A percentile compares a stretch with the other conserved stretches of the same genome.
Evolutionary conservation across 176 grass and related monocot species (phyloP).

Genomic region (Guadua angustifolia): DNA sequence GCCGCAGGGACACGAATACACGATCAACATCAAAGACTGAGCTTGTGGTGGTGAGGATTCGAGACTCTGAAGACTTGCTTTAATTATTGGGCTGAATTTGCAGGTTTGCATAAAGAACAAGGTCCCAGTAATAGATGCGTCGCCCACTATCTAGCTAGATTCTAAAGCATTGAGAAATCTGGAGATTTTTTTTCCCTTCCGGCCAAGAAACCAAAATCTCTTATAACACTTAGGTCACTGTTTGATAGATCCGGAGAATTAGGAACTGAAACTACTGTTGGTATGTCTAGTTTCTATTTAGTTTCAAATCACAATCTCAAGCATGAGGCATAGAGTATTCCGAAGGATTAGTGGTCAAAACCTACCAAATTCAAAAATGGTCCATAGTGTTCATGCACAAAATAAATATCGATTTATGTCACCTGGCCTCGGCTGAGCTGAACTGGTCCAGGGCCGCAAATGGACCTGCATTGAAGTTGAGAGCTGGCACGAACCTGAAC

Average conservation of each 20-base stretch:
- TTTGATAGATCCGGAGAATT: not conserved
- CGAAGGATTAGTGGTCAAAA: not conserved
- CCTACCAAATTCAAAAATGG: constrained; percentile 23
- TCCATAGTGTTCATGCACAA: not conserved
- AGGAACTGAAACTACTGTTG: not conserved
- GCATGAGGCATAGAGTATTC: not conserved
- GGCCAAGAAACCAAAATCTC: not conserved
- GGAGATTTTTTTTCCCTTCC: not conserved
- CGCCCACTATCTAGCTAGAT: constrained; percentile 1
- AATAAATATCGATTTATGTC: constrained; percentile 37
- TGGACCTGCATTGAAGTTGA: constrained; percentile 1
- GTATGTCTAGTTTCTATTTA: not conserved
- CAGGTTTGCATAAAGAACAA: constrained; percentile 14
- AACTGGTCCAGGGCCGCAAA: constrained; percentile 1
- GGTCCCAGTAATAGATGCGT: constrained; percentile 21
- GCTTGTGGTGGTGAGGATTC: not conserved
- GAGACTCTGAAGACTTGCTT: not conserved
- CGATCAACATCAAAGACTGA: not conserved
- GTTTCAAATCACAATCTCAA: not conserved
- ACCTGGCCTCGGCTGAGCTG: not conserved
- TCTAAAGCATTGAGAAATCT: not conserved
- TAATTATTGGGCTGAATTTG: constrained; percentile 4
- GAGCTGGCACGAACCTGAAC: not conserved
- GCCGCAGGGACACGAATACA: not conserved
- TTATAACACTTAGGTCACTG: not conserved